Evolutionary conservation across 495 filamentous ascomycete species (phyloP).

Genomic region (Clohesyomyces aquaticus): DNA sequence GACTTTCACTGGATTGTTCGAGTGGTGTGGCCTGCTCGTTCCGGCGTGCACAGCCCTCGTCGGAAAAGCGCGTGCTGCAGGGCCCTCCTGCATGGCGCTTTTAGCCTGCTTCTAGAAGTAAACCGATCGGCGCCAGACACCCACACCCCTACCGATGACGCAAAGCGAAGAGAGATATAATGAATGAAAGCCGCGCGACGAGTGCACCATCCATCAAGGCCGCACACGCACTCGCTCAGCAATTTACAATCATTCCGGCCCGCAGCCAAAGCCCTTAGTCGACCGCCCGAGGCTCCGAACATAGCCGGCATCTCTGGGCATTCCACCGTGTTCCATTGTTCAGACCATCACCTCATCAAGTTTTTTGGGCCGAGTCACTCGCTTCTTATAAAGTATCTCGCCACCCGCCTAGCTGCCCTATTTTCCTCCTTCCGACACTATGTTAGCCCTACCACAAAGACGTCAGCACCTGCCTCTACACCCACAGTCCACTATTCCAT

Average conservation of each 20-base stretch:
- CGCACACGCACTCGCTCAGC: slow-evolving; percentile 31
- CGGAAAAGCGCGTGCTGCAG: not conserved
- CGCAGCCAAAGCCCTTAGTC: slow-evolving; percentile 14
- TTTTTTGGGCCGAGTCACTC: slow-evolving; percentile 21
- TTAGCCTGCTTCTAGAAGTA: slow-evolving; percentile 9
- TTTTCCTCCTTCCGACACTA: slow-evolving; percentile 26
- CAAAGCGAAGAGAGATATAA: not conserved
- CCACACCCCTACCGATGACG: slow-evolving; percentile 6
- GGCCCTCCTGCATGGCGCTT: not conserved
- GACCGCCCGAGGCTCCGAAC: slow-evolving; percentile 26
- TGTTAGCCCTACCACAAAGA: slow-evolving; percentile 38
- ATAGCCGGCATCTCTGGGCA: slow-evolving; percentile 17
- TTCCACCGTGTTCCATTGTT: slow-evolving; percentile 37
- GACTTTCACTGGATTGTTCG: slow-evolving; percentile 7
- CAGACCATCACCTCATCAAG: slow-evolving; percentile 37
- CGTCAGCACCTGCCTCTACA: slow-evolving; percentile 35
- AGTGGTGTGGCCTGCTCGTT: too few relatives aligned
- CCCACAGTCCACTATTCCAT: slow-evolving; percentile 25
- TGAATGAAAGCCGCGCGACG: not conserved
- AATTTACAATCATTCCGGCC: slow-evolving; percentile 38
- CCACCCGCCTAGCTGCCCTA: slow-evolving; percentile 37
- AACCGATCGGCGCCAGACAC: slow-evolving; percentile 4
- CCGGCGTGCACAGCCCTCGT: slow-evolving; percentile 4
- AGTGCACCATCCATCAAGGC: slow-evolving; percentile 17
- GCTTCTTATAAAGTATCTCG: slow-evolving; percentile 37